Evolutionary conservation across 139 green algal genomes (phyloP).

Genomic region (Coccomyxa sp.): DNA sequence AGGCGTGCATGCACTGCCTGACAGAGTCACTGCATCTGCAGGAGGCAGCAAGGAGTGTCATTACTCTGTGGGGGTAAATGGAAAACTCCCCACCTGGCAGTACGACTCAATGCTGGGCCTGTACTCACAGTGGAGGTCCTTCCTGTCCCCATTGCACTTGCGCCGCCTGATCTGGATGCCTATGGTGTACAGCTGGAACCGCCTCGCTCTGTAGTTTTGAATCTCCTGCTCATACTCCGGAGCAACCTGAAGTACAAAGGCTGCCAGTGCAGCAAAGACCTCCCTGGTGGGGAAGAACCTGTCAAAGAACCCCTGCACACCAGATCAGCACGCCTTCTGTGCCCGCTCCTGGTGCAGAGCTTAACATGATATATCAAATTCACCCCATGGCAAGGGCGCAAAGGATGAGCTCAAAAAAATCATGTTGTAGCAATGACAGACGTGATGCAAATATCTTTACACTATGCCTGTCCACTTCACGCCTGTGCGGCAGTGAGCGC

Average conservation of each 20-base stretch:
- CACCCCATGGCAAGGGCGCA: neutral
- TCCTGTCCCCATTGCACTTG: neutral
- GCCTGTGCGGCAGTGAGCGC: neutral
- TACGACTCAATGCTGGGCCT: neutral
- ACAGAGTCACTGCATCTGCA: too few species aligned
- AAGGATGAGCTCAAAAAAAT: neutral
- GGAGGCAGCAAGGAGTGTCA: too few species aligned
- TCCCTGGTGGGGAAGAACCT: neutral
- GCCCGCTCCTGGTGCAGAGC: too few species aligned
- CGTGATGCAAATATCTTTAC: neutral
- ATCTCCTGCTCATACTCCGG: neutral
- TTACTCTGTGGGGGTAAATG: too few species aligned
- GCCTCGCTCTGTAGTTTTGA: neutral
- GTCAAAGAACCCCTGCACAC: neutral
- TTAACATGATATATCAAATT: neutral
- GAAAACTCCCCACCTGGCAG: neutral
- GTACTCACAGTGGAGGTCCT: neutral
- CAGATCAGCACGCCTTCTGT: neutral
- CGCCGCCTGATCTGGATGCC: neutral
- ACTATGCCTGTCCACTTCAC: neutral
- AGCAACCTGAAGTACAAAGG: neutral
- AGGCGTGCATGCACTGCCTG: too few species aligned
- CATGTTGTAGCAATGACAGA: neutral
- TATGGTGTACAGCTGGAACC: neutral
- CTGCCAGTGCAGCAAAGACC: neutral